Conservation (phyloP, 768 basidiomycete species). For the Pisolithus albus region DNA sequence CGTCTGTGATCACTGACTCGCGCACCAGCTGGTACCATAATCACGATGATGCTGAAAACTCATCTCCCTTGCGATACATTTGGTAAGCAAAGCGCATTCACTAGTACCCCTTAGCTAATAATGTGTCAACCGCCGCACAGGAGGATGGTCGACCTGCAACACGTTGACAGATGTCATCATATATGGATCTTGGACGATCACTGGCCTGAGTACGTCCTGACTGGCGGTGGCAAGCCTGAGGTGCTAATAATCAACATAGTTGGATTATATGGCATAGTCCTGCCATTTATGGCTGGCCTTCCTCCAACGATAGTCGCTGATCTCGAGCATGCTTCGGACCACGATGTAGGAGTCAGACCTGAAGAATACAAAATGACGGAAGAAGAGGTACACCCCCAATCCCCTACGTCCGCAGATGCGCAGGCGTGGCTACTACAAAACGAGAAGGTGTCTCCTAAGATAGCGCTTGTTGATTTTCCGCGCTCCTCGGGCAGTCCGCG, state of each 20-base stretch:
- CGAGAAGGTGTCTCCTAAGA: conserved; percentile 5
- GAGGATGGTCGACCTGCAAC: conserved; percentile 25
- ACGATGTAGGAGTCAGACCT: neutral
- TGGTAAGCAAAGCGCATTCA: conserved; percentile 14
- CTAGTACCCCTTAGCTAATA: neutral
- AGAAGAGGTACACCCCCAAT: conserved; percentile 1
- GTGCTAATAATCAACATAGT: conserved; percentile 3
- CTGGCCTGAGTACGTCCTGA: conserved; percentile 29
- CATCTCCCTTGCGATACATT: conserved; percentile 31
- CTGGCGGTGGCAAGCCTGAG: neutral
- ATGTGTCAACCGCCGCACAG: conserved; percentile 9
- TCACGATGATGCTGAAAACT: conserved; percentile 25
- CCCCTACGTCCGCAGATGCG: neutral
- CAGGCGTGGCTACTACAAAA: conserved; percentile 7
- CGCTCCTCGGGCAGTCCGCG: neutral
- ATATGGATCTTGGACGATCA: conserved; percentile 27
- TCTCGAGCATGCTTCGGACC: neutral
- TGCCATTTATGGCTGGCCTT: conserved; percentile 3
- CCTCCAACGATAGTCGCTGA: conserved; percentile 15
- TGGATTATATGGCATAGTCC: neutral
- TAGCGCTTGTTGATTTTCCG: neutral
- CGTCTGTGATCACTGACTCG: neutral
- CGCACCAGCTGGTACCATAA: conserved; percentile 20
- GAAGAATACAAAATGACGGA: neutral
- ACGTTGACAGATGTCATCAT: conserved; percentile 23